Evolutionary conservation across 2,329 filamentous ascomycete genomes (phyloP).

Genomic region (Hypocreales sp.): DNA sequence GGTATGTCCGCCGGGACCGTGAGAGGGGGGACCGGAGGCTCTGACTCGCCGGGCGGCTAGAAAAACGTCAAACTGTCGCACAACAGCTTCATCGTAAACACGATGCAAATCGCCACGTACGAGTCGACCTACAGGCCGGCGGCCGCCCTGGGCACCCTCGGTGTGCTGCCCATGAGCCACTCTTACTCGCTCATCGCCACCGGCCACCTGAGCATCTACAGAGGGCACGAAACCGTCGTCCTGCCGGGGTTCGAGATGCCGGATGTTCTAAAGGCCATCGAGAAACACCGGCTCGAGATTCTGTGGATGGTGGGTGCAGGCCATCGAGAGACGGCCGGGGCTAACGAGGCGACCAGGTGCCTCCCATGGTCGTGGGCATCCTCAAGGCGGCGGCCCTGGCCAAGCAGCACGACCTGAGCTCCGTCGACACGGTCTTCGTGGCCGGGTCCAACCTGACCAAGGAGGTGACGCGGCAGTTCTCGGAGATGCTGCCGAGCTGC

Average conservation of each 20-base stretch:
- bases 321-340: too few species aligned
- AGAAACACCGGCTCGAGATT: conserved; percentile 48
- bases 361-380: conserved; percentile 68
- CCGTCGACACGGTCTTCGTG: conserved; percentile 49
- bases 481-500: conserved; percentile 45
- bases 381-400: conserved; percentile 46
- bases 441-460: conserved; percentile 66
- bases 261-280: conserved; percentile 43
- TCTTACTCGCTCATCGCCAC: conserved; percentile 64
- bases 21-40: too few species aligned
- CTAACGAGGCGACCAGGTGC: too few species aligned
- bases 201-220: conserved; percentile 46
- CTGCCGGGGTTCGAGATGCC: conserved; percentile 59
- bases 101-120: conserved; percentile 41
- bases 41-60: too few species aligned
- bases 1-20: conserved; percentile 23
- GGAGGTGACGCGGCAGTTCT: conserved; percentile 53
- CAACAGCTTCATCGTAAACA: conserved; percentile 58
- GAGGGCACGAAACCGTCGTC: conserved; percentile 57
- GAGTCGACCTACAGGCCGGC: conserved; percentile 6
- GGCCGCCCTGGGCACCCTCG: conserved; percentile 25
- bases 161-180: conserved; percentile 60
- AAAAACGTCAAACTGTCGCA: conserved; percentile 72
- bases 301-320: conserved; percentile 49
- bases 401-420: conserved; percentile 55